Conservation (phyloP, 2,329 filamentous ascomycete genomes). For the Paraphoma chrysanthemicola region DNA sequence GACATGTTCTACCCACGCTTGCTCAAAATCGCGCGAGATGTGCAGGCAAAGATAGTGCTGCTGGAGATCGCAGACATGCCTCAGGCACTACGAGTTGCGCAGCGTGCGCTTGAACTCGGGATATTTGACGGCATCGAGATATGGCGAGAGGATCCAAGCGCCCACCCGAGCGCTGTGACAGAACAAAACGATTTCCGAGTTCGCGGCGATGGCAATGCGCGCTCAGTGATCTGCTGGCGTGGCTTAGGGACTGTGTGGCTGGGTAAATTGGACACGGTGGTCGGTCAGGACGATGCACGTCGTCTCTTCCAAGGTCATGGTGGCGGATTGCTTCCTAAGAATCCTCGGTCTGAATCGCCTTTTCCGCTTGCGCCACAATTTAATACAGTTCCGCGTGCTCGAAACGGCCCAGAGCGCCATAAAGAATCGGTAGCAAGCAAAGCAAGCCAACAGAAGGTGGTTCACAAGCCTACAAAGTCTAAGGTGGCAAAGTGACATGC, state of each 20-base stretch:
- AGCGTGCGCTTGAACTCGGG: slow-evolving; percentile 45
- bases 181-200: slow-evolving; percentile 31
- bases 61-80: slow-evolving; percentile 75
- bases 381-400: too few relatives aligned
- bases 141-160: slow-evolving; percentile 69
- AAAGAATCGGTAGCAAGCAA: too few relatives aligned
- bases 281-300: slow-evolving; percentile 1
- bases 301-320: slow-evolving; percentile 2
- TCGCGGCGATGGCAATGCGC: slow-evolving; percentile 50
- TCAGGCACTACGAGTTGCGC: slow-evolving; percentile 71
- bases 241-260: slow-evolving; percentile 26
- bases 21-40: slow-evolving; percentile 59
- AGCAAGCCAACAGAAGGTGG: too few relatives aligned
- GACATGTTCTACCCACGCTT: slow-evolving; percentile 74
- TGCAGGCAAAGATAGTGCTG: slow-evolving; percentile 64
- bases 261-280: not conserved
- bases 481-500: too few relatives aligned
- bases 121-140: slow-evolving; percentile 63
- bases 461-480: too few relatives aligned
- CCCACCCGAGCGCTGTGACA: not conserved
- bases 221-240: slow-evolving; percentile 54
- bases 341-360: not conserved
- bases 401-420: too few relatives aligned
- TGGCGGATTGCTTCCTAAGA: not conserved
- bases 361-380: not conserved